Base-by-base conservation (phyloP, 129 eudicot genomes). In the Chrysanthemum seticuspe region DNA sequence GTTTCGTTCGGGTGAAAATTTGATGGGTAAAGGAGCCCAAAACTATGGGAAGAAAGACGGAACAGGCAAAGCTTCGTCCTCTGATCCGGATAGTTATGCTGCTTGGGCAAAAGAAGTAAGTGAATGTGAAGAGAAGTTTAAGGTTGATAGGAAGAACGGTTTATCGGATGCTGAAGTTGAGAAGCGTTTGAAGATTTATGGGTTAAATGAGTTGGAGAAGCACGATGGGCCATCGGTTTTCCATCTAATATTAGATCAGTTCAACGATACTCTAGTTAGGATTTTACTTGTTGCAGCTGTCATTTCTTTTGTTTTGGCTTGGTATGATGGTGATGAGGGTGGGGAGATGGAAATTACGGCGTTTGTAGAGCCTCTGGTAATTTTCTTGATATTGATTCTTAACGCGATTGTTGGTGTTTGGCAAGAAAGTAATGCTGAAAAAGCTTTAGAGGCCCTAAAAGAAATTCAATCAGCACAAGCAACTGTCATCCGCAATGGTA, bases 391-490 rank as follows among this genome's bases (percentile, higher is more conserved):
- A 57, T 65, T 92, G 63, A 79, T 92, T 67, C 84, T 92, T 51
- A 92, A 92, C 48, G 97, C 97, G 3, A 74, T 87, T 79, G 96
- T 92, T 50, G 97, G 97, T 34, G 97, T 92, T 50, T 92, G 97
- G 97, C 96, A 92, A 81, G 97, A 92, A 82, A 90, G 81, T 61
- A 92, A 92, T 34, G 97, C 97, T 0, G 97, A 92, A 53, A 92
- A 88, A 62, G 97, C 97, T 54, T 79, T 92, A 45, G 97, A 92
- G 63, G 97, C 97, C n/a, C 87, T 92, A 48, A 89, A 92, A 79
- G 97, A 92, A 40, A 88, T 92, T 79, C 97, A 92, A 36, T 88
- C 91, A 1, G 86, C 81, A 72, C 90, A 85, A 45, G 91, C 95
- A 0, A 75, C 78, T 19, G 97, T 87, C 65, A 70, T 81, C 19